Evolutionary conservation across 1,139 yeast genomes (phyloP).

Genomic region (Zygosaccharomyces pseudobailii): DNA sequence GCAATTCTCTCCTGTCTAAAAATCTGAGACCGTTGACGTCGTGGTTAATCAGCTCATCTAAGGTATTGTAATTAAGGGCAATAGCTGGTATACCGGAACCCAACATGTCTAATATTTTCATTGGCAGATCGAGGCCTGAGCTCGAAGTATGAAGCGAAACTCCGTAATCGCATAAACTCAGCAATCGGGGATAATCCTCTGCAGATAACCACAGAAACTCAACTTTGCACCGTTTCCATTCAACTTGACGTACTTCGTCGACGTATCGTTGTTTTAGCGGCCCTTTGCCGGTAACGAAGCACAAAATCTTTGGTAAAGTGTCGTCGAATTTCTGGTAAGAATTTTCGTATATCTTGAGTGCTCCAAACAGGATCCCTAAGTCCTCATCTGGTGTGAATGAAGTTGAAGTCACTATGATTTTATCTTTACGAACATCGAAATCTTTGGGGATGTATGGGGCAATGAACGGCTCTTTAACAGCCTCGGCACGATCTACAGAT

Average conservation of each 20-base stretch:
- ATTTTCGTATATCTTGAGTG: constrained; percentile 57
- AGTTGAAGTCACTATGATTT: constrained; percentile 75
- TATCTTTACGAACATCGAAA: constrained; percentile 42
- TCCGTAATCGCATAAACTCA: constrained; percentile 81
- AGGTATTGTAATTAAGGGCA: constrained; percentile 69
- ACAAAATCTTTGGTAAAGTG: constrained; percentile 47
- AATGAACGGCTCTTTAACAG: constrained; percentile 37
- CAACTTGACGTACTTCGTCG: constrained; percentile 41
- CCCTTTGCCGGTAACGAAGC: constrained; percentile 92
- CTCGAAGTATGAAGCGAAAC: constrained; percentile 87
- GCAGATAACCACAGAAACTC: constrained; percentile 71
- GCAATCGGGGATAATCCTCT: constrained; percentile 73
- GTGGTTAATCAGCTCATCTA: constrained; percentile 54
- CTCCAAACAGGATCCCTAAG: constrained; percentile 61
- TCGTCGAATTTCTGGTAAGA: constrained; percentile 23
- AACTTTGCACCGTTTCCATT: constrained; percentile 48
- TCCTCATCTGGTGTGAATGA: constrained; percentile 97
- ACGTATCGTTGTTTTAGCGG: constrained; percentile 59
- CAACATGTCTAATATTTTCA: constrained; percentile 95
- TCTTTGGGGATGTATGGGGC: constrained; percentile 39
- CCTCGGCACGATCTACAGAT: constrained; percentile 20
- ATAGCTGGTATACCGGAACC: constrained; percentile 95
- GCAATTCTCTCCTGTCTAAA: constrained; percentile 45
- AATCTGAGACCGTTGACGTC: constrained; percentile 45
- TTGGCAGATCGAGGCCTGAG: constrained; percentile 91